Base-by-base conservation (phyloP, 176 grass and related monocot species). In the Zoysia japonica region DNA sequence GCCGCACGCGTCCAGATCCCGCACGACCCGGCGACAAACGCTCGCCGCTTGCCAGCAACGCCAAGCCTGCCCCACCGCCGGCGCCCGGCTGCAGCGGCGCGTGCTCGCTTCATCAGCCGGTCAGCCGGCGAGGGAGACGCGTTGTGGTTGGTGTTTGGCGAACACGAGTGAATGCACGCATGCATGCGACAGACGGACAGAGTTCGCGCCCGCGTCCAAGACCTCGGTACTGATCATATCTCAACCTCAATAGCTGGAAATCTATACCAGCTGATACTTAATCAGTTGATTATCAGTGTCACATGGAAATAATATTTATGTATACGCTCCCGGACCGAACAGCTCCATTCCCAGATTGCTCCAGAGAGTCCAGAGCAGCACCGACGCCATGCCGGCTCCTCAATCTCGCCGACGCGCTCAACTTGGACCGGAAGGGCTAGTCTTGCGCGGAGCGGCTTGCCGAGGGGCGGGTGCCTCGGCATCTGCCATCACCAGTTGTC, bases 251-350 rank as follows among this genome's bases (percentile, higher is more conserved):
- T 19, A 3, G 10, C 36, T 64, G 11, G 62, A 4, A 28, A 28
- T 28, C 28, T 28, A 28, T 28, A 28, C 6, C 4, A 9, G 2
- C 11, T 11, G 9, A 1, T 36, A 6, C 3, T 11, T 3, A 61
- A n/a, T 3, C 60, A 13, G 37, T 15, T 8, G 42, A 70, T 17
- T 60, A 60, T 15, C 28, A 28, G 15, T 46, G 66, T 16, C 35
- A 71, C 51, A 49, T 20, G 35, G 39, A 46, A 79, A 59, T 38
- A 20, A 47, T 42, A 35, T 50, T 9, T 41, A 17, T 78, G 67
- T 80, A 48, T 70, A 80, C 66, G 67, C 51, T 80, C 67, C 78
- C 78, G 78, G 78, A 80, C 78, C 78, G 15, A 61, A 80, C 54
- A 67, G 78, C 78, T 80, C 71, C 78, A 80, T 80, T 80, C 78